Evolutionary conservation across 192 early-diverging fungal species (phyloP).

Genomic region (Phlyctochytrium planicorne): DNA sequence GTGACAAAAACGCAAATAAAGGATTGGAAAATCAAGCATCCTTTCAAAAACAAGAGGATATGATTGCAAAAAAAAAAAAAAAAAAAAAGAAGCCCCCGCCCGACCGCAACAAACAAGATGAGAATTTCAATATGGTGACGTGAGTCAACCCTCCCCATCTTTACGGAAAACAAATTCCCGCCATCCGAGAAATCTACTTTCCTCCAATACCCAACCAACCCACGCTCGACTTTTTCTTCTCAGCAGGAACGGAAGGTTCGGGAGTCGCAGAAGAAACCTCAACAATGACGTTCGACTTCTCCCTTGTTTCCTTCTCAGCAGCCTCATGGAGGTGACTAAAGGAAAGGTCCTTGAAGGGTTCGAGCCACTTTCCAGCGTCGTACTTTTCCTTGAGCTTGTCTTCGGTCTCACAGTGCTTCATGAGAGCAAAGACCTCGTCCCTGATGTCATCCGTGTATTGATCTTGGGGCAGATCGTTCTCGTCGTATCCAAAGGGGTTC

Average conservation of each 20-base stretch:
- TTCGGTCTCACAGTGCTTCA: slow-evolving; percentile 14
- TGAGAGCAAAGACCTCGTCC: slow-evolving; percentile 15
- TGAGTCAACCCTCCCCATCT: not conserved
- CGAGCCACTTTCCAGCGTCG: slow-evolving; percentile 1
- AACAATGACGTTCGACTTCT: not conserved
- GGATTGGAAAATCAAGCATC: too few species aligned
- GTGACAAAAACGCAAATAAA: too few species aligned
- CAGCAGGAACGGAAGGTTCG: too few species aligned
- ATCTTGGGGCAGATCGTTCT: slow-evolving; percentile 25
- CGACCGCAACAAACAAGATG: too few species aligned
- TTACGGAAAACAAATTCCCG: not conserved
- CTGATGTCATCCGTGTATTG: slow-evolving; percentile 20
- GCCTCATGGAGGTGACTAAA: not conserved
- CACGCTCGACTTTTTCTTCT: not conserved
- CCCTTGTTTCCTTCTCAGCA: not conserved
- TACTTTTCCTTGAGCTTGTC: not conserved
- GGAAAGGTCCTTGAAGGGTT: slow-evolving; percentile 2
- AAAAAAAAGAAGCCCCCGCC: too few species aligned
- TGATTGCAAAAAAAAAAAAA: too few species aligned
- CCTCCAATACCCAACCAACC: not conserved
- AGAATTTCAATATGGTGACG: too few species aligned
- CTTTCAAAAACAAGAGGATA: not conserved
- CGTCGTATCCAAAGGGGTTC: slow-evolving; percentile 80
- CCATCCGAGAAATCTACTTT: not conserved
- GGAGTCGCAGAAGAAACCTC: too few species aligned